Conservation (phyloP, 192 early-diverging fungal species). For the Piromyces sp. region DNA sequence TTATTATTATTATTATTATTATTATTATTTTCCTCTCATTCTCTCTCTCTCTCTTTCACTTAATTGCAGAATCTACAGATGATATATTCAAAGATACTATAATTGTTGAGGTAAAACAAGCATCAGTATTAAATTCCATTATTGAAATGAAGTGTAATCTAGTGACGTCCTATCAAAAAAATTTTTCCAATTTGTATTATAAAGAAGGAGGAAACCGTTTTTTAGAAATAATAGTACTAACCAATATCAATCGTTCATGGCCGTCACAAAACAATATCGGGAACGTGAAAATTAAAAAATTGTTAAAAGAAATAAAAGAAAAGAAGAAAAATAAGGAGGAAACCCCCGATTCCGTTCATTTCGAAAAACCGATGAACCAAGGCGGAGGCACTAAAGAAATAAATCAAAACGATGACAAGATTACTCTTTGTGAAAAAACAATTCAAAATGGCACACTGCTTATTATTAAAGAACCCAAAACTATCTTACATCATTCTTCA, state of each 20-base stretch:
- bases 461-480: neutral
- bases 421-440: neutral
- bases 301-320: too few relatives aligned
- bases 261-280: neutral
- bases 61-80: neutral
- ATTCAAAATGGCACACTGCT: neutral
- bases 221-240: neutral
- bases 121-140: neutral
- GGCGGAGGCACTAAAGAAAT: too few relatives aligned
- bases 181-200: neutral
- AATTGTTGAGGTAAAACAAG: neutral
- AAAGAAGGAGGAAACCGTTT: neutral
- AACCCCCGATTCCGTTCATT: too few relatives aligned
- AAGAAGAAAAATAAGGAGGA: too few relatives aligned
- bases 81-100: neutral
- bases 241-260: neutral
- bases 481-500: neutral
- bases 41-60: too few relatives aligned
- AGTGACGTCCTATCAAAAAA: neutral
- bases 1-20: too few relatives aligned
- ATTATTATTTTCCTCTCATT: too few relatives aligned
- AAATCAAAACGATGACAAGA: too few relatives aligned
- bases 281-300: too few relatives aligned
- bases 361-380: too few relatives aligned
- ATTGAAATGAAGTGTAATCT: neutral